These are phyloP conservation scores for Ilex asprella DNA, from an alignment of 257 asterid species.

Conservation along the genomic window DNA sequence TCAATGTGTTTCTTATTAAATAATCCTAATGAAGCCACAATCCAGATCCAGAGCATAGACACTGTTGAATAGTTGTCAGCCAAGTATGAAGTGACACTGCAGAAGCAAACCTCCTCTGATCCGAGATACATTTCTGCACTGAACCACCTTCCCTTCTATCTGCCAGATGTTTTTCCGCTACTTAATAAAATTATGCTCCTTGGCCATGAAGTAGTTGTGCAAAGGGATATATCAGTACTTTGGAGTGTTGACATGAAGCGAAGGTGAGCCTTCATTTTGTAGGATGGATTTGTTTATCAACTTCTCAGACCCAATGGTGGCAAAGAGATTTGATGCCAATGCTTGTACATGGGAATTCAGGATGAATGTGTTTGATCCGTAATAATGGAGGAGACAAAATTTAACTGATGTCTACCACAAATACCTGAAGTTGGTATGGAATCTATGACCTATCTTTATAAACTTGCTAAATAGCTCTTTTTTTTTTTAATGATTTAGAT, in stretches of 20 bases:
- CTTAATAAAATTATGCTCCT: slow-evolving; percentile 26
- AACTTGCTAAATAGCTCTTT: no score
- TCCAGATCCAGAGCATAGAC: slow-evolving; percentile 63
- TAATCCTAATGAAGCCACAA: slow-evolving; percentile 70
- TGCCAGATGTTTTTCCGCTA: slow-evolving; percentile 77
- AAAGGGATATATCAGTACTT: slow-evolving; percentile 18
- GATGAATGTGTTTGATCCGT: no score
- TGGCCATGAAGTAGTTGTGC: slow-evolving; percentile 91
- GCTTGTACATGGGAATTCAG: slow-evolving; percentile 88
- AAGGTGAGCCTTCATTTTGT: slow-evolving; percentile 61
- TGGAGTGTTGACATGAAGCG: slow-evolving; percentile 59
- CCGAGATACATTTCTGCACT: slow-evolving; percentile 63
- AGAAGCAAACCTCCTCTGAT: slow-evolving; percentile 55
- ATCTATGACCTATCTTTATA: no score
- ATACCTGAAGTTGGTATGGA: slow-evolving; percentile 56
- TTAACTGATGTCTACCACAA: slow-evolving; percentile 57
- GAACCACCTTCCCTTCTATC: slow-evolving; percentile 81
- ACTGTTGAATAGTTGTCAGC: slow-evolving; percentile 46
- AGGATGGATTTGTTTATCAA: slow-evolving; percentile 70
- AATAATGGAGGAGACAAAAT: slow-evolving; percentile 45
- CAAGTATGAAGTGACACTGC: slow-evolving; percentile 41
- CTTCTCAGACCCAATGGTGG: slow-evolving; percentile 65
- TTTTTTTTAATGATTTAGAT: no score
- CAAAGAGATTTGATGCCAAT: slow-evolving; percentile 42
- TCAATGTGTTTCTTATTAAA: slow-evolving; percentile 86